These are phyloP conservation scores for Wickerhamiella cacticola DNA, from an alignment of 805 yeast species.

Conservation along the genomic window DNA sequence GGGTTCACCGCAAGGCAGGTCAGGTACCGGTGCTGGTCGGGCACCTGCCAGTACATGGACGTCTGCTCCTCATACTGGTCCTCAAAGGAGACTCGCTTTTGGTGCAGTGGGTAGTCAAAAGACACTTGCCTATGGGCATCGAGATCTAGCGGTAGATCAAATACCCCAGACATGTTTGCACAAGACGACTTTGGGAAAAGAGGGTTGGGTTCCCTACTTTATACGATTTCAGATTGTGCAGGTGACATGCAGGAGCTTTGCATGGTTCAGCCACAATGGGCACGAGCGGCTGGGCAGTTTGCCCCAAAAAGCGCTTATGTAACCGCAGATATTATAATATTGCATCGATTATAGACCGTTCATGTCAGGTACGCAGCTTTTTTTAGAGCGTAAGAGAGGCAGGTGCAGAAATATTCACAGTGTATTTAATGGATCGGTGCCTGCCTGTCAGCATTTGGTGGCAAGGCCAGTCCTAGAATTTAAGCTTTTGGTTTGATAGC, in stretches of 20 bases:
- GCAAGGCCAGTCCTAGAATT: too few species aligned
- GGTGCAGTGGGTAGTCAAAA: not conserved
- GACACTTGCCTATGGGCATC: not conserved
- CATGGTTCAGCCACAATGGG: slow-evolving; percentile 6
- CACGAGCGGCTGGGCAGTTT: slow-evolving; percentile 4
- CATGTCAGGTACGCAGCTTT: too few species aligned
- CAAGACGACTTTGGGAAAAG: too few species aligned
- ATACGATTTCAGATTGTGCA: slow-evolving; percentile 7
- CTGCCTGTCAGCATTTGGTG: too few species aligned
- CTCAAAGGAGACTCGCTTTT: not conserved
- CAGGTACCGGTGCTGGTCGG: slow-evolving; percentile 28
- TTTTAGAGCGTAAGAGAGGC: too few species aligned
- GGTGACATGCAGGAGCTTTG: slow-evolving; percentile 3
- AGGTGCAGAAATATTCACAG: too few species aligned
- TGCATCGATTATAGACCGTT: not conserved
- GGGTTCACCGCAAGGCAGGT: slow-evolving; percentile 30
- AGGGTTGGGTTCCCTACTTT: not conserved
- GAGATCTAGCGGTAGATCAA: slow-evolving; percentile 7
- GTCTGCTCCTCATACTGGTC: not conserved
- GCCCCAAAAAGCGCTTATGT: slow-evolving; percentile 1
- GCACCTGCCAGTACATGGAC: slow-evolving; percentile 31
- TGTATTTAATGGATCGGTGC: too few species aligned
- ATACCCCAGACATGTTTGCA: not conserved
- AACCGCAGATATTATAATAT: slow-evolving; percentile 1
- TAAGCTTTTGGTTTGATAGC: too few species aligned